These are phyloP conservation scores for Nemophila menziesii DNA, from an alignment of 257 asterid species.

Conservation along the genomic window DNA sequence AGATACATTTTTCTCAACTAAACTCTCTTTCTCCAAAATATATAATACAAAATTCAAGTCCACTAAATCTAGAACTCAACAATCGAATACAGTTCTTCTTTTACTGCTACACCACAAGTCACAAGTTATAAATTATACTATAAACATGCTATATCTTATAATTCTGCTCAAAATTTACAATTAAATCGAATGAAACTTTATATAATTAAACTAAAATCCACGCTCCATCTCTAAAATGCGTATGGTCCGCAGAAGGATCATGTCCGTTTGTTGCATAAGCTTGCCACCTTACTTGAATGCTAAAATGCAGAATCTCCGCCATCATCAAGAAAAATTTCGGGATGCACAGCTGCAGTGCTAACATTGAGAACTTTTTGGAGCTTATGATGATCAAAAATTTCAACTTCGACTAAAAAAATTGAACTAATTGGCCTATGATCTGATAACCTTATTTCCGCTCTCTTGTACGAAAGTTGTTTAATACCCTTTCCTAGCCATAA, in stretches of 20 bases:
- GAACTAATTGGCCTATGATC: conserved; percentile 90
- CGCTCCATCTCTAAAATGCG: conserved; percentile 5
- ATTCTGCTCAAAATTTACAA: conserved; percentile 1
- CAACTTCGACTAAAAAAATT: conserved; percentile 55
- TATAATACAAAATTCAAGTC: too few relatives aligned
- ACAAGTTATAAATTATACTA: background rate
- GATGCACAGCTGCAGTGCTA: conserved; percentile 54
- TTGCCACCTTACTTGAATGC: background rate
- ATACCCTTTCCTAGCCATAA: conserved; percentile 89
- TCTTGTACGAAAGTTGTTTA: conserved; percentile 50
- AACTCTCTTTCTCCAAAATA: too few relatives aligned
- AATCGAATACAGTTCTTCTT: too few relatives aligned
- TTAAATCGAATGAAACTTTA: background rate
- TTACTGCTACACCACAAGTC: too few relatives aligned
- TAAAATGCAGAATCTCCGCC: conserved; percentile 16
- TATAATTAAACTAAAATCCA: background rate
- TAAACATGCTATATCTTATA: background rate
- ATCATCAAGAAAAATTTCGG: conserved; percentile 34
- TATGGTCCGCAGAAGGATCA: background rate
- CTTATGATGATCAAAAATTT: conserved; percentile 67
- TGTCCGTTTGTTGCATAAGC: too few relatives aligned
- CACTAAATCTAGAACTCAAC: too few relatives aligned
- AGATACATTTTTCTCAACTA: too few relatives aligned
- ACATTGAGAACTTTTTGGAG: conserved; percentile 67
- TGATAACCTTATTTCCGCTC: conserved; percentile 56